phyloP scores from a whole-genome alignment of 1,284 basidiomycete species.

The Macrocystidia cucumis region DNA sequence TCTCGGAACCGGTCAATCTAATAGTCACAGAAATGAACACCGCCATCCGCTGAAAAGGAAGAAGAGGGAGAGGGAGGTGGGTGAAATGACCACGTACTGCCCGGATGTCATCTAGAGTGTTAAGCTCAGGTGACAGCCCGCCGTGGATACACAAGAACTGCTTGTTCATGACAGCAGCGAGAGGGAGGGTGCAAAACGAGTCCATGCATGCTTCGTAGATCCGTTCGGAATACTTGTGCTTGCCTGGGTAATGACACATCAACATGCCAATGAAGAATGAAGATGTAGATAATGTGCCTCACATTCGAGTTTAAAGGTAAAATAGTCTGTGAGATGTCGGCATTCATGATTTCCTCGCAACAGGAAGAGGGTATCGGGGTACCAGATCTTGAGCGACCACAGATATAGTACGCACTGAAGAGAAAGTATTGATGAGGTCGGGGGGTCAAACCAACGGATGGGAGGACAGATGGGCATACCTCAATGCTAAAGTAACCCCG shows the following conservation, averaged over 20 bases:
- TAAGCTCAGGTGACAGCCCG: conserved; percentile 85
- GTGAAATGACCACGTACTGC: conserved; percentile 53
- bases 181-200: conserved; percentile 86
- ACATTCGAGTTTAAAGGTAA: conserved; percentile 91
- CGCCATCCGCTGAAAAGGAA: too few species aligned
- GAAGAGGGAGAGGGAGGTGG: conserved; percentile 1
- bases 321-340: conserved; percentile 82
- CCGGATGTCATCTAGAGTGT: conserved; percentile 87
- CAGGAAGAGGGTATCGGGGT: conserved; percentile 84
- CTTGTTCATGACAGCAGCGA: conserved; percentile 96
- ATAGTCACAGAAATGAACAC: neutral
- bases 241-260: conserved; percentile 42
- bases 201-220: conserved; percentile 92
- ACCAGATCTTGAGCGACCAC: conserved; percentile 89
- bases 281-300: conserved; percentile 22
- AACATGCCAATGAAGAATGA: conserved; percentile 1
- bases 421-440: neutral
- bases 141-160: conserved; percentile 96
- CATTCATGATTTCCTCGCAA: conserved; percentile 93
- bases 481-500: conserved; percentile 91
- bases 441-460: conserved; percentile 1
- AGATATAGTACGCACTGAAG: conserved; percentile 82
- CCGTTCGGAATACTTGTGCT: conserved; percentile 90
- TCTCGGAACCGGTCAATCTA: conserved; percentile 93
- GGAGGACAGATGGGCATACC: conserved; percentile 31